Evolutionary conservation across 1,139 yeast species (phyloP).

Genomic region (Dujonia santamariae): DNA sequence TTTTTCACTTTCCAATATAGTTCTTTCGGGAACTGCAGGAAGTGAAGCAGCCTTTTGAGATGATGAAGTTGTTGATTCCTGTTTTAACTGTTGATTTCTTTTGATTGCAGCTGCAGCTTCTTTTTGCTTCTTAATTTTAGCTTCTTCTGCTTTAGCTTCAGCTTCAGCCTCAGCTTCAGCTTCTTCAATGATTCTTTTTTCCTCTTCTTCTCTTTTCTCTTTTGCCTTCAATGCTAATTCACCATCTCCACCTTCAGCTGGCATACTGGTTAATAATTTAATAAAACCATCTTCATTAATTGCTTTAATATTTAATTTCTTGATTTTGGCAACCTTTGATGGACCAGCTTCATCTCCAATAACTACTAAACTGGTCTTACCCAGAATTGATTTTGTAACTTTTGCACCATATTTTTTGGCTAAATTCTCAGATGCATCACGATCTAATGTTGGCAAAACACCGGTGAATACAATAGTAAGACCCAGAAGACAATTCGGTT

Average conservation of each 20-base stretch:
- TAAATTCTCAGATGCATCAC: slow-evolving; percentile 70
- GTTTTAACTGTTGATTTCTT: too few species aligned
- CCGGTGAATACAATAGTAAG: slow-evolving; percentile 94
- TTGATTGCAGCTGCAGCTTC: slow-evolving; percentile 19
- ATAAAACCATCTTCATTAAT: slow-evolving; percentile 86
- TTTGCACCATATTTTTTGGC: slow-evolving; percentile 93
- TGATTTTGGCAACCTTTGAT: slow-evolving; percentile 81
- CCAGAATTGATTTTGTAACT: slow-evolving; percentile 82
- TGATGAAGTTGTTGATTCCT: neutral
- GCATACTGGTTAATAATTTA: slow-evolving; percentile 73
- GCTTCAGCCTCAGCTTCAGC: slow-evolving; percentile 39
- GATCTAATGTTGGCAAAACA: slow-evolving; percentile 70
- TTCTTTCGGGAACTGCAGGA: slow-evolving; percentile 20
- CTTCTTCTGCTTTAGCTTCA: too few species aligned
- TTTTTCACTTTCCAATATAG: slow-evolving; percentile 48
- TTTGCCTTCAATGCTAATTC: slow-evolving; percentile 72
- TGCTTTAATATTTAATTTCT: slow-evolving; percentile 68
- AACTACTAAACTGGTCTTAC: slow-evolving; percentile 84
- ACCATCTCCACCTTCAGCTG: slow-evolving; percentile 88
- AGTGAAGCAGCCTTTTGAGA: slow-evolving; percentile 7
- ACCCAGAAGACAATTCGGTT: slow-evolving; percentile 81
- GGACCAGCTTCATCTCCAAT: slow-evolving; percentile 98
- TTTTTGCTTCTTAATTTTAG: slow-evolving; percentile 17
- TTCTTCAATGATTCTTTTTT: slow-evolving; percentile 46
- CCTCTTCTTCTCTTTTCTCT: slow-evolving; percentile 66